phyloP scores from a whole-genome alignment of 1,284 basidiomycete species.

The Ceratobasidium sp. region DNA sequence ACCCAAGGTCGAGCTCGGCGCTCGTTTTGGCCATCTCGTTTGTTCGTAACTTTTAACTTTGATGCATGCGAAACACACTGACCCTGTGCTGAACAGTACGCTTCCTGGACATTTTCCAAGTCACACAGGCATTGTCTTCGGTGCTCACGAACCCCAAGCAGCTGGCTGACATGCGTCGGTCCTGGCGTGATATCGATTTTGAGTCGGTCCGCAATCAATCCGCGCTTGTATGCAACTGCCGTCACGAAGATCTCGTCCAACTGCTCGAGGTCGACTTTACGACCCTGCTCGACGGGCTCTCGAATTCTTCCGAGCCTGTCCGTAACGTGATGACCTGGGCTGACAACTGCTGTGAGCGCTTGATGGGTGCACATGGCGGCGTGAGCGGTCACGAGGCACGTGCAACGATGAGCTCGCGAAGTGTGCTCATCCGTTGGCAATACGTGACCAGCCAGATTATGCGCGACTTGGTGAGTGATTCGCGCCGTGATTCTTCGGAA shows the following conservation, averaged over 20 bases:
- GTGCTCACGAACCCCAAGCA: conserved; percentile 86
- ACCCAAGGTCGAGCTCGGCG: conserved; percentile 86
- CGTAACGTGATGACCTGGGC: conserved; percentile 87
- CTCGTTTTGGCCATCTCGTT: conserved; percentile 85
- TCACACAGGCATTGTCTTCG: conserved; percentile 83
- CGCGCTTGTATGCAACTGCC: conserved; percentile 88
- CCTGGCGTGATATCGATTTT: conserved; percentile 86
- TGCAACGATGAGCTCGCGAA: conserved; percentile 82
- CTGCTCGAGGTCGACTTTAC: conserved; percentile 85
- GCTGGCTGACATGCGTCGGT: conserved; percentile 81
- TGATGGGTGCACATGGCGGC: conserved; percentile 64
- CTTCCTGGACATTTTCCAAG: conserved; percentile 88
- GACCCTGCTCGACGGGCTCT: conserved; percentile 65
- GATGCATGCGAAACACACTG: not conserved
- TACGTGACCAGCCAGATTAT: conserved; percentile 91
- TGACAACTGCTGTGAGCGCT: conserved; percentile 81
- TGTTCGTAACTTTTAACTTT: conserved; percentile 60
- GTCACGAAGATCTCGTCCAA: conserved; percentile 84
- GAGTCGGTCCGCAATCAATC: conserved; percentile 89
- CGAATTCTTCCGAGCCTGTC: conserved; percentile 71
- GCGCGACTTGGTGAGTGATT: conserved; percentile 75
- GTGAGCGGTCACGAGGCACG: conserved; percentile 68
- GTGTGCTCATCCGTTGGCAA: conserved; percentile 86
- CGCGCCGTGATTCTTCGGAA: conserved; percentile 36
- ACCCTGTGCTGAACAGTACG: conserved; percentile 61